Percentiles rank a stretch among this genome's conserved stretches.
phyloP scores from a whole-genome alignment of 805 yeast genomes.

The Lipomyces oligophaga region DNA sequence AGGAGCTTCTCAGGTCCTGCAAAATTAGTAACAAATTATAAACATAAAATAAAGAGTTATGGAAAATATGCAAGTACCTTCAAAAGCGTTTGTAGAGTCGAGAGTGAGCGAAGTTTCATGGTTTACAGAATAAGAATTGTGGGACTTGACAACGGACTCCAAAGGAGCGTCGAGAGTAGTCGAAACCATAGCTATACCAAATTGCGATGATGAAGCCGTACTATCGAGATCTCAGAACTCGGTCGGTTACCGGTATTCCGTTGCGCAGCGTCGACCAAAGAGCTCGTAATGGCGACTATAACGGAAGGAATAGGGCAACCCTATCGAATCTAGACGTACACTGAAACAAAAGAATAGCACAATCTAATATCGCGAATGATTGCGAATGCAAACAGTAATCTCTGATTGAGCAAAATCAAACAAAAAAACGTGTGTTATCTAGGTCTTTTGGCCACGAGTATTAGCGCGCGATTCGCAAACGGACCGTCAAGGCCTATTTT shows the following conservation, averaged over 20 bases:
- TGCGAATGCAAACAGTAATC: too few species aligned
- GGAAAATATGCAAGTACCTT: slow-evolving; percentile 45
- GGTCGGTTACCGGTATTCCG: slow-evolving; percentile 2
- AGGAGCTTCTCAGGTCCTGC: slow-evolving; percentile 82
- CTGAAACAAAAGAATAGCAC: neutral
- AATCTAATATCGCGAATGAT: neutral
- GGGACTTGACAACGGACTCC: slow-evolving; percentile 10
- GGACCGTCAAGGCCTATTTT: neutral
- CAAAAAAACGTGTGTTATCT: slow-evolving; percentile 3
- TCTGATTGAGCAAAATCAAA: too few species aligned
- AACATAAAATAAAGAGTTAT: neutral
- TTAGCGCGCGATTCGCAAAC: neutral
- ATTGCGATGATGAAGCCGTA: neutral
- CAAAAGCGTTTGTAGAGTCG: slow-evolving; percentile 90
- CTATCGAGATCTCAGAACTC: neutral
- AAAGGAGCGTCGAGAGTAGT: slow-evolving; percentile 1
- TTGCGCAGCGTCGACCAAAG: slow-evolving; percentile 1
- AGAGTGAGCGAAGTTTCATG: slow-evolving; percentile 72
- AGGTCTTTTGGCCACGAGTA: slow-evolving; percentile 1
- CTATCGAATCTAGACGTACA: neutral
- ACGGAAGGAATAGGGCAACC: slow-evolving; percentile 10
- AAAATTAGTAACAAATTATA: slow-evolving; percentile 3
- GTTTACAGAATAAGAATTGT: slow-evolving; percentile 50
- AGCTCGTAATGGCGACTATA: neutral
- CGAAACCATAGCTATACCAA: slow-evolving; percentile 11